Percentiles rank a stretch among this genome's conserved stretches.
These are phyloP conservation scores for Cryomyces antarcticus DNA, from an alignment of 495 filamentous ascomycete genomes.

Conservation along the genomic window DNA sequence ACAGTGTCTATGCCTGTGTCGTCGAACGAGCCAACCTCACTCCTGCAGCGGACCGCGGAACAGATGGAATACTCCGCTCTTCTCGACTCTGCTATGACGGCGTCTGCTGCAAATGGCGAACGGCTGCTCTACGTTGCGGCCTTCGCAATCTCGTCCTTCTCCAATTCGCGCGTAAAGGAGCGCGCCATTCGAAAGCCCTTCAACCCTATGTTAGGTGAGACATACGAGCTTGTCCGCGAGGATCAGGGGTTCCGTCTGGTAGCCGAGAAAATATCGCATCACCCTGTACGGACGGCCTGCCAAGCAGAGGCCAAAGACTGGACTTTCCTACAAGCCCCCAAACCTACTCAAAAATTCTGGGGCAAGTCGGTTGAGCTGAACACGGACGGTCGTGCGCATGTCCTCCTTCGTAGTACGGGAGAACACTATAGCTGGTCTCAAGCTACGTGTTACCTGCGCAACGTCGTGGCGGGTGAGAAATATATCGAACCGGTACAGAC, in stretches of 20 bases:
- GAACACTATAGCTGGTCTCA: conserved; percentile 71
- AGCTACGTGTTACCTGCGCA: conserved; percentile 77
- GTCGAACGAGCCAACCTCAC: conserved; percentile 78
- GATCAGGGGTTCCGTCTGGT: conserved; percentile 78
- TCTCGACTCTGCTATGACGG: conserved; percentile 50
- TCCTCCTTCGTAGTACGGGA: conserved; percentile 46
- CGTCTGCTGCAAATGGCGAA: conserved; percentile 34
- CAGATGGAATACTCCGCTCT: conserved; percentile 74
- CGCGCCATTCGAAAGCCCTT: conserved; percentile 92
- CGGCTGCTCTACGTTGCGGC: conserved; percentile 69
- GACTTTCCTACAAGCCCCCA: conserved; percentile 69
- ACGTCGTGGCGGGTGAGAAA: conserved; percentile 94
- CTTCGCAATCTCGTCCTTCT: conserved; percentile 73
- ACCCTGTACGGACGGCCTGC: conserved; percentile 78
- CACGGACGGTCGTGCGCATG: conserved; percentile 67
- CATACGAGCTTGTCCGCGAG: conserved; percentile 77
- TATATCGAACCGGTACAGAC: conserved; percentile 88
- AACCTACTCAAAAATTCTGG: conserved; percentile 94
- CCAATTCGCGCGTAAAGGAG: conserved; percentile 61
- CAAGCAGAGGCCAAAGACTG: conserved; percentile 72
- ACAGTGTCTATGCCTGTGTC: conserved; percentile 95
- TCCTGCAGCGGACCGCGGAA: conserved; percentile 74
- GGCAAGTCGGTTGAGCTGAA: conserved; percentile 86
- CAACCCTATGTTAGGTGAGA: conserved; percentile 94
- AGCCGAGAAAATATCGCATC: conserved; percentile 82